Percentiles rank a stretch among this genome's conserved stretches.
Evolutionary conservation across 441 rosid genomes (phyloP).

Genomic region (Arabidopsis lyrata): DNA sequence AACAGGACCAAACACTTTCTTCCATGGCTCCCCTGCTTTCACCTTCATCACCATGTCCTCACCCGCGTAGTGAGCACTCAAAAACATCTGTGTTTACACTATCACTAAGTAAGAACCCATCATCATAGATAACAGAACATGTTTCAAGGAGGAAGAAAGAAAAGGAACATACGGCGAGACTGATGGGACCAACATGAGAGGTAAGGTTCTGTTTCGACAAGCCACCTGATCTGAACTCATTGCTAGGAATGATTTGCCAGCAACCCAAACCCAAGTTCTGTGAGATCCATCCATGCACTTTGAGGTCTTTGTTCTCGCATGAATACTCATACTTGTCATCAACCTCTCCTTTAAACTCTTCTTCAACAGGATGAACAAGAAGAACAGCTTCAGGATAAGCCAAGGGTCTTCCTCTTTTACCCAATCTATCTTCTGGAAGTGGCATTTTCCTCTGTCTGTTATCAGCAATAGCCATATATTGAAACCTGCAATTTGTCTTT

Average conservation of each 20-base stretch:
- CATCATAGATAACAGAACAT: background rate
- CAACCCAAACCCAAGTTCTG: constrained; percentile 63
- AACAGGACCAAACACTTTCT: constrained; percentile 89
- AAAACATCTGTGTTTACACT: constrained; percentile 63
- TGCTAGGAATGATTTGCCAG: constrained; percentile 94
- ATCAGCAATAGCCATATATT: constrained; percentile 81
- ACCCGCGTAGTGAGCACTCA: constrained; percentile 84
- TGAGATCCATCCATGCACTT: constrained; percentile 91
- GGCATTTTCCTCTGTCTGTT: constrained; percentile 87
- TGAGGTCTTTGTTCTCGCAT: constrained; percentile 71
- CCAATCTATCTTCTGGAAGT: constrained; percentile 72
- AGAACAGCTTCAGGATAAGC: constrained; percentile 86
- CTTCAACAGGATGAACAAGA: constrained; percentile 75
- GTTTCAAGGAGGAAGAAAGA: constrained; percentile 15
- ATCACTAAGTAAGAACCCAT: constrained; percentile 21
- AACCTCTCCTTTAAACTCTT: constrained; percentile 85
- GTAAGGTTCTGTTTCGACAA: constrained; percentile 85
- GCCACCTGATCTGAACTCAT: constrained; percentile 90
- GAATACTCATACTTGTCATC: constrained; percentile 96
- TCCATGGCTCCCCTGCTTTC: constrained; percentile 71
- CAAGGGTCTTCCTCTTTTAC: constrained; percentile 65
- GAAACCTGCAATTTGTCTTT: constrained; percentile 54
- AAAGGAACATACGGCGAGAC: constrained; percentile 65
- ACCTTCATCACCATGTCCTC: constrained; percentile 81
- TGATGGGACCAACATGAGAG: constrained; percentile 86